Base-by-base conservation (phyloP, 148 eudicot species). In the Hydrangea macrophylla region DNA sequence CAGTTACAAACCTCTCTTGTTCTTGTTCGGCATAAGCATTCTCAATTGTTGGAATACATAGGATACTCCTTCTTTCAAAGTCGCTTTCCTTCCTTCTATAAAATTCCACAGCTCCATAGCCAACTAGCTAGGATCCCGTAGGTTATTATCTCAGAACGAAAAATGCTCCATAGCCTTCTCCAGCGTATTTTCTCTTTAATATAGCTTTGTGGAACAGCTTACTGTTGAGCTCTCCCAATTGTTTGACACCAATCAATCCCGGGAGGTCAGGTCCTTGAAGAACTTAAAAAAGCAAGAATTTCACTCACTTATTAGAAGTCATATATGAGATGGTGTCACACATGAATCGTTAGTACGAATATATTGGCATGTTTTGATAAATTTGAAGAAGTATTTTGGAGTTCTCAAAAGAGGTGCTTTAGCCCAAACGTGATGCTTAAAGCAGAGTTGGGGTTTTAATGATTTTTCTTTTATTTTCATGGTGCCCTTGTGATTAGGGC, bases 91-190 rank as follows among this genome's bases (percentile, higher is more conserved):
- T 42, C 45, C 74, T 42, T 82, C 84, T 65, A 73, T 85, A n/a
- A 42, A 12, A 67, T 85, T 76, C 96, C 96, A 90, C 17, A 90
- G 80, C 70, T 87, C 96, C 5, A 35, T 3, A 48, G 53, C 22
- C n/a, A 48, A 48, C 90, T 88, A 86, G 51, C 70, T 27, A 24
- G 88, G 70, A 73, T 84, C 78, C 69, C 70, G 77, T 11, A 81
- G 70, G 70, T 68, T 18, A 30, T 75, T 70, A 20, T 83, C 84
- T 88, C 88, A 86, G 31, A 77, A 60, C 5, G 86, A 79, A 53
- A 78, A 75, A 17, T 77, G 62, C 76, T 81, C 76, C 55, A 60
- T 55, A 55, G 84, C 83, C 56, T 63, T 57, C 58, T 12, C 54
- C 65, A 9, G 62, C 3, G 42, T 70, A 78, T 75, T 69, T 84